These are phyloP conservation scores for Penicillium dipodomyicola DNA, from an alignment of 495 filamentous ascomycete species.

Conservation along the genomic window DNA sequence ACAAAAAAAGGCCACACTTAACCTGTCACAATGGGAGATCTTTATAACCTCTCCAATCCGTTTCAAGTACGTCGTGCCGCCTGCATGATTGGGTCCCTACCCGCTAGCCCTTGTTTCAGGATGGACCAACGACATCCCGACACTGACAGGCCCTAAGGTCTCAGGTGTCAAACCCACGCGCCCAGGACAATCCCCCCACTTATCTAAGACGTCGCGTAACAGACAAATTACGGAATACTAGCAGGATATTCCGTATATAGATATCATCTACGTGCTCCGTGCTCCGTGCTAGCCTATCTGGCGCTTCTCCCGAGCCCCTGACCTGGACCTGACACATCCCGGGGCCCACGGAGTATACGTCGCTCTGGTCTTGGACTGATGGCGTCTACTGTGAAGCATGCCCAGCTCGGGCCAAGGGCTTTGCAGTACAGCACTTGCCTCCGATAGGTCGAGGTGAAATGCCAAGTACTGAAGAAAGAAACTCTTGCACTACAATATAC, in stretches of 20 bases:
- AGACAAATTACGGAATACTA: conserved; percentile 31
- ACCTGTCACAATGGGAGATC: background rate
- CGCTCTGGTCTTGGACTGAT: background rate
- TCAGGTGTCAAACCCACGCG: conserved; percentile 16
- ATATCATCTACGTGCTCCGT: background rate
- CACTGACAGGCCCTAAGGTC: conserved; percentile 1
- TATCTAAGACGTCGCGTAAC: conserved; percentile 16
- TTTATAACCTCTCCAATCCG: background rate
- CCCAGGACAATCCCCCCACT: conserved; percentile 20
- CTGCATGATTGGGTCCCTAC: conserved; percentile 22
- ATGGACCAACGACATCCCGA: conserved; percentile 4
- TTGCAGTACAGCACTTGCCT: background rate
- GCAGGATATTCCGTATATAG: background rate
- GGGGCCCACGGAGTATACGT: background rate
- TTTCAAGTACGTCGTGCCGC: conserved; percentile 18
- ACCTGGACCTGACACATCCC: conserved; percentile 1
- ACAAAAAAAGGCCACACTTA: background rate
- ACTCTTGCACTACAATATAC: background rate
- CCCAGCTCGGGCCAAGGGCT: conserved; percentile 8
- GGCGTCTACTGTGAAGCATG: conserved; percentile 9
- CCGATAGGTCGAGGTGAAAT: conserved; percentile 3
- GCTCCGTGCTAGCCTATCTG: background rate
- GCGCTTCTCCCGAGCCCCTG: background rate
- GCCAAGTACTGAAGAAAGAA: background rate
- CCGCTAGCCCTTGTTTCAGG: conserved; percentile 26